Percentiles rank a stretch among this genome's conserved stretches.
These are phyloP conservation scores for Boletus eberwhitei DNA, from an alignment of 768 basidiomycete species.

Conservation along the genomic window DNA sequence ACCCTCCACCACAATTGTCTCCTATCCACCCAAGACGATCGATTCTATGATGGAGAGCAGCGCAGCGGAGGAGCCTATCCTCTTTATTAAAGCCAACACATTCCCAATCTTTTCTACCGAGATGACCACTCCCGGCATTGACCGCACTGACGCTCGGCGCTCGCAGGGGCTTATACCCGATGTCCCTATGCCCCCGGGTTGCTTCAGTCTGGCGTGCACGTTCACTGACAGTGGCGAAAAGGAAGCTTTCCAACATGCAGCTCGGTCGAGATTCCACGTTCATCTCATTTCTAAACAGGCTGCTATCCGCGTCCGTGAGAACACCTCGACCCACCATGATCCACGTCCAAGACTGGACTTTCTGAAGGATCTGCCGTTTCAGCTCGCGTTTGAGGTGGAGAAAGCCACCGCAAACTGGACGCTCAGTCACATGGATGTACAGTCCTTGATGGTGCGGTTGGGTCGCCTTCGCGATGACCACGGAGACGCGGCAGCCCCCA, in stretches of 20 bases:
- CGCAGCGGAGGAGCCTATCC: constrained; percentile 5
- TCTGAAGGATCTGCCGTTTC: constrained; percentile 30
- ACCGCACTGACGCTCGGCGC: constrained; percentile 13
- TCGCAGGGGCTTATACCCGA: constrained; percentile 26
- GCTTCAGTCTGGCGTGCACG: constrained; percentile 28
- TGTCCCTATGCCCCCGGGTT: constrained; percentile 26
- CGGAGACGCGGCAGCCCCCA: constrained; percentile 17
- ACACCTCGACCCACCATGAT: constrained; percentile 5
- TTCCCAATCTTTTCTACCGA: constrained; percentile 31
- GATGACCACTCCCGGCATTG: fast-evolving
- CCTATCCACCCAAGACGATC: constrained; percentile 22
- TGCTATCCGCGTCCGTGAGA: constrained; percentile 18
- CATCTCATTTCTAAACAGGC: neutral
- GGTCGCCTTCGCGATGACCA: constrained; percentile 15
- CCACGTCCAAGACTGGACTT: constrained; percentile 18
- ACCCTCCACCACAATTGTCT: constrained; percentile 7
- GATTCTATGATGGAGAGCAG: constrained; percentile 18
- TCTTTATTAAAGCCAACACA: constrained; percentile 33
- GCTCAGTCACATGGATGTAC: constrained; percentile 22
- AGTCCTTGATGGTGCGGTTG: constrained; percentile 20
- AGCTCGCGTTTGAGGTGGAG: constrained; percentile 38
- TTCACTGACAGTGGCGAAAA: constrained; percentile 26
- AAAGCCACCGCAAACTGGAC: constrained; percentile 33
- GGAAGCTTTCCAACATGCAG: constrained; percentile 28
- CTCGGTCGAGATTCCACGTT: constrained; percentile 21